Conservation (phyloP, 768 basidiomycete species). For the Psilocybe azurescens region DNA sequence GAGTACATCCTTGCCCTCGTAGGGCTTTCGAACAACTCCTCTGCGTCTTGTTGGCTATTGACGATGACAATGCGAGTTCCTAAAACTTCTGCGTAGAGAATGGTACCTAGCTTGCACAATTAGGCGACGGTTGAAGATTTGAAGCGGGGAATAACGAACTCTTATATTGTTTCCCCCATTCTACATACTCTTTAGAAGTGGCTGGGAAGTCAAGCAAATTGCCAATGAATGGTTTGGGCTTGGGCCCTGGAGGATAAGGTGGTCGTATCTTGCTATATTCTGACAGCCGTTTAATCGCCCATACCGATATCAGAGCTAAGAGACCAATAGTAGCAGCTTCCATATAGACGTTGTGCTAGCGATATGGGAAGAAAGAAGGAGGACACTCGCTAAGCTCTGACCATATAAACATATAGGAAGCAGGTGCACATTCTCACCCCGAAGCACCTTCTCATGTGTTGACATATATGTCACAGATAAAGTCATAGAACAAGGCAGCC, state of each 20-base stretch:
- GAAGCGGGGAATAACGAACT: not conserved
- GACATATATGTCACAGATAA: too few relatives aligned
- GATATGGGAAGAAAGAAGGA: too few relatives aligned
- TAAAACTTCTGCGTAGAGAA: not conserved
- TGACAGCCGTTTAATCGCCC: not conserved
- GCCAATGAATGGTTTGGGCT: not conserved
- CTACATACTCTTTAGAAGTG: not conserved
- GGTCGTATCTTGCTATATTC: not conserved
- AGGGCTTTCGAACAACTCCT: conserved; percentile 42
- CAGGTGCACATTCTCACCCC: too few relatives aligned
- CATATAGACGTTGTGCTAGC: not conserved
- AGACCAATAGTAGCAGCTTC: not conserved
- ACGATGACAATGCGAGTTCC: conserved; percentile 17
- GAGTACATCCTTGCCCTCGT: conserved; percentile 47
- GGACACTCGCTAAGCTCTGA: too few relatives aligned
- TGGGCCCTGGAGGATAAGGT: conserved; percentile 6
- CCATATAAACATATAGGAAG: too few relatives aligned
- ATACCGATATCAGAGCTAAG: not conserved
- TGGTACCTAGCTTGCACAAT: not conserved
- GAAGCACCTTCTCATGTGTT: too few relatives aligned
- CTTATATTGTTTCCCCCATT: conserved; percentile 1
- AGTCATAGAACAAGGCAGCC: too few relatives aligned
- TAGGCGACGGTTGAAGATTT: not conserved
- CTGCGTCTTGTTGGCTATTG: conserved; percentile 27
- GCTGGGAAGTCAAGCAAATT: not conserved